Conservation (phyloP, 73 alveolate genomes). For the Tetrahymena thermophila region DNA sequence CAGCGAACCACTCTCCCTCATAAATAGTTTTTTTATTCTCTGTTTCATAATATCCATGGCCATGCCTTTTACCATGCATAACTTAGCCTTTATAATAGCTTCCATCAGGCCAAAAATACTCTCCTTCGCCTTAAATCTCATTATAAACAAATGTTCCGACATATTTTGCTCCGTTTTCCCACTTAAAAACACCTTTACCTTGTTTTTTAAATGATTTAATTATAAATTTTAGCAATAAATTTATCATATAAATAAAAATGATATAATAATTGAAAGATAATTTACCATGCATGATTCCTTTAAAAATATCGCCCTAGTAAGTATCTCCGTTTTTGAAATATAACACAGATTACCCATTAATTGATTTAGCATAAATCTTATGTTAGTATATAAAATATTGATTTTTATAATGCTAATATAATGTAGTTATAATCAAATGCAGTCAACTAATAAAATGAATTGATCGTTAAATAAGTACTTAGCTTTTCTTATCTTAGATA, state of each 20-base stretch:
- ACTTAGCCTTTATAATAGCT: constrained; percentile 75
- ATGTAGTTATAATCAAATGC: too few relatives aligned
- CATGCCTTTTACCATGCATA: constrained; percentile 15
- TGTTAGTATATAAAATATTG: background rate
- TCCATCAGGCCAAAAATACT: constrained; percentile 86
- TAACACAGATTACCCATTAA: background rate
- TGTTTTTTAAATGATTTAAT: too few relatives aligned
- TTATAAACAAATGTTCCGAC: background rate
- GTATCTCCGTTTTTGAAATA: background rate
- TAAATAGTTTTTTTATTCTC: constrained; percentile 23
- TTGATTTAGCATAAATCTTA: background rate
- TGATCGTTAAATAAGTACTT: background rate
- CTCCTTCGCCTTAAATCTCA: constrained; percentile 66
- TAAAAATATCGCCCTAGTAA: background rate
- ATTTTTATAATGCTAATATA: background rate
- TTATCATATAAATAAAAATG: too few relatives aligned
- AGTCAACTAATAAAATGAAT: too few relatives aligned
- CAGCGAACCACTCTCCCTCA: constrained; percentile 40
- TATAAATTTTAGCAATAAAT: too few relatives aligned
- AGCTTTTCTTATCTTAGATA: background rate
- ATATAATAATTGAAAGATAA: background rate
- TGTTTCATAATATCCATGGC: constrained; percentile 26
- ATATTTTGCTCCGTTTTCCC: background rate
- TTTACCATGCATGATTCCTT: background rate
- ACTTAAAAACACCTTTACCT: background rate